Evolutionary conservation across 805 yeast genomes (phyloP).

Genomic region (Schizosaccharomyces japonicus): DNA sequence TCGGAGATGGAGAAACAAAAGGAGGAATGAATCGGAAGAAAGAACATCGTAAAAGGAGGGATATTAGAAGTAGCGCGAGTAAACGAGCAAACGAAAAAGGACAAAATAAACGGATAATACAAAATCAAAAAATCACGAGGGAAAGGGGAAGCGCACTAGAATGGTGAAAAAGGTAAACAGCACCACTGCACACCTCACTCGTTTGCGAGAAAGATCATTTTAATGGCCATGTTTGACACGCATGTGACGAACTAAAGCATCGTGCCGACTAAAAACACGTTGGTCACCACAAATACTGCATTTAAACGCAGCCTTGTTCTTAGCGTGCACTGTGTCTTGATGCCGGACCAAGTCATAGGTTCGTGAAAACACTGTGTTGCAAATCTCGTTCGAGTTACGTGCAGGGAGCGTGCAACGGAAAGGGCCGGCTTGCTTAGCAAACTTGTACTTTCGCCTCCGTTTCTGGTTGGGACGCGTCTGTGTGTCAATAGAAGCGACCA

Average conservation of each 20-base stretch:
- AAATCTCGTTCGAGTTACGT: slow-evolving; percentile 37
- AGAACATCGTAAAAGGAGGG: too few relatives aligned
- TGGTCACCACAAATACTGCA: slow-evolving; percentile 69
- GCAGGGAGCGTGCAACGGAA: slow-evolving; percentile 36
- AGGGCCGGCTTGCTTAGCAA: slow-evolving; percentile 8
- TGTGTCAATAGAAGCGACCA: too few relatives aligned
- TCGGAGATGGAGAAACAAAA: too few relatives aligned
- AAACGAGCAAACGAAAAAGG: too few relatives aligned
- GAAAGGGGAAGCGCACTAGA: too few relatives aligned
- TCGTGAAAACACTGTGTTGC: slow-evolving; percentile 66
- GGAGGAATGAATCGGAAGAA: too few relatives aligned
- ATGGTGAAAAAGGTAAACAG: too few relatives aligned
- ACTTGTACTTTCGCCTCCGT: slow-evolving; percentile 7
- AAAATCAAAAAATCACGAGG: too few relatives aligned
- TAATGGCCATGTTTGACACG: slow-evolving; percentile 56
- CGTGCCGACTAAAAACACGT: slow-evolving; percentile 79
- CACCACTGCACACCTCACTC: too few relatives aligned
- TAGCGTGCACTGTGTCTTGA: slow-evolving; percentile 87
- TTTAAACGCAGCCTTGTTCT: slow-evolving; percentile 59
- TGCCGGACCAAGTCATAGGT: slow-evolving; percentile 88
- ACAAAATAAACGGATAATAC: too few relatives aligned
- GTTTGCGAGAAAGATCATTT: too few relatives aligned
- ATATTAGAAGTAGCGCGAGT: too few relatives aligned
- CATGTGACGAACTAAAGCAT: slow-evolving; percentile 81
- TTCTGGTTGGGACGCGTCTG: background rate